These are phyloP conservation scores for Podospora bellae-mahoneyi DNA, from an alignment of 495 filamentous ascomycete species.

Conservation along the genomic window DNA sequence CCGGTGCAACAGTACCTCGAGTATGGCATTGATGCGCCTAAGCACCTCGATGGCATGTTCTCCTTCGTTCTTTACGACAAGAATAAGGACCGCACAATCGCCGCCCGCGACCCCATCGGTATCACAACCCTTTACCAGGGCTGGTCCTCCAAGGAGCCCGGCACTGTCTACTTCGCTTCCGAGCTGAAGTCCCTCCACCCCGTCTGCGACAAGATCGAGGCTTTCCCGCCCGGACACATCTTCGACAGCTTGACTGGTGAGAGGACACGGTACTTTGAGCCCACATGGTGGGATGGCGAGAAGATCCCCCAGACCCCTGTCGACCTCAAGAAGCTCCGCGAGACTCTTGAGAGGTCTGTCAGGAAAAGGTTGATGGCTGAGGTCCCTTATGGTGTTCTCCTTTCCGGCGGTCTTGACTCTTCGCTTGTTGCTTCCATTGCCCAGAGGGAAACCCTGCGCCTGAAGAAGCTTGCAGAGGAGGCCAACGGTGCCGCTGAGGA, in stretches of 20 bases:
- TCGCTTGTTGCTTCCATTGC: slow-evolving; percentile 93
- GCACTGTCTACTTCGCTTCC: slow-evolving; percentile 89
- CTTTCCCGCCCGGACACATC: slow-evolving; percentile 92
- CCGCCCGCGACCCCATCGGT: slow-evolving; percentile 93
- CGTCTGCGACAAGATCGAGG: slow-evolving; percentile 90
- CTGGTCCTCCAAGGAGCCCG: slow-evolving; percentile 75
- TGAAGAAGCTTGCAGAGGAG: slow-evolving; percentile 58
- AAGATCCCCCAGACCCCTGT: slow-evolving; percentile 73
- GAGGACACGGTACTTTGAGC: slow-evolving; percentile 82
- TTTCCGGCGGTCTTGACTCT: slow-evolving; percentile 95
- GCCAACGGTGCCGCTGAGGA: slow-evolving; percentile 42
- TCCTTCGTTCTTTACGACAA: slow-evolving; percentile 97
- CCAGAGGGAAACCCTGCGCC: slow-evolving; percentile 79
- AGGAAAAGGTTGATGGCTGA: slow-evolving; percentile 98
- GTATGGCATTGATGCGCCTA: slow-evolving; percentile 87
- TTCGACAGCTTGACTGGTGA: slow-evolving; percentile 87
- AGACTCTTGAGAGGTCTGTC: slow-evolving; percentile 83
- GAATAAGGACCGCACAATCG: slow-evolving; percentile 81
- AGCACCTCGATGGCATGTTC: slow-evolving; percentile 98
- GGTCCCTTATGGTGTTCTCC: slow-evolving; percentile 92
- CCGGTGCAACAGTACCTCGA: slow-evolving; percentile 68
- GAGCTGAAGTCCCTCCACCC: slow-evolving; percentile 91
- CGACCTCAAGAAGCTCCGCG: slow-evolving; percentile 75
- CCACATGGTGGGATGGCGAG: slow-evolving; percentile 84
- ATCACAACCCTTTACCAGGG: slow-evolving; percentile 97